Evolutionary conservation across 2,329 filamentous ascomycete species (phyloP).

Genomic region (Aspergillus sp.): DNA sequence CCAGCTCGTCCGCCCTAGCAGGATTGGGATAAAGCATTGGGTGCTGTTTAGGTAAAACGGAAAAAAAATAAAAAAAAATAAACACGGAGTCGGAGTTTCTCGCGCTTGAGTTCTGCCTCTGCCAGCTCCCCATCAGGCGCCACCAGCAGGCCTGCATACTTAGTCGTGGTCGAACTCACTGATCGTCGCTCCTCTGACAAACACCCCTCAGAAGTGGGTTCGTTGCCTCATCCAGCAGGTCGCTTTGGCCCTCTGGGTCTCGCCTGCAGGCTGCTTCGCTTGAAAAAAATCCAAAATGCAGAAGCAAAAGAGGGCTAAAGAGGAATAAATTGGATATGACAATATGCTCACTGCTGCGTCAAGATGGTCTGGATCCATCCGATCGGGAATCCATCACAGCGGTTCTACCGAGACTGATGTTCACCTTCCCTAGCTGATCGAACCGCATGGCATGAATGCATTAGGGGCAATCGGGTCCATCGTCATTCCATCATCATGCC

Average conservation of each 20-base stretch:
- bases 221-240: slow-evolving; percentile 1
- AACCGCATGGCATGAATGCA: not conserved
- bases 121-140: not conserved
- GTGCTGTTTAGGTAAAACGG: not conserved
- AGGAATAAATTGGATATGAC: not conserved
- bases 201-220: not conserved
- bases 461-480: not conserved
- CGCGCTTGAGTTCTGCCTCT: not conserved
- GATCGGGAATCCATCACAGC: not conserved
- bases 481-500: not conserved
- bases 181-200: not conserved
- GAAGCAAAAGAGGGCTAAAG: not conserved
- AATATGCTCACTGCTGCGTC: not conserved
- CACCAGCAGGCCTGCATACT: not conserved
- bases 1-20: not conserved
- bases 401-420: not conserved
- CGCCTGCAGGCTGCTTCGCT: not conserved
- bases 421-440: not conserved
- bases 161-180: not conserved
- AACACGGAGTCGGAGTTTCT: slow-evolving; percentile 4
- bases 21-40: slow-evolving; percentile 2
- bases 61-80: not conserved
- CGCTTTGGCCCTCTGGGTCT: not conserved
- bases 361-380: not conserved
- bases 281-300: not conserved